Evolutionary conservation across 1,284 basidiomycete species (phyloP).

Genomic region (Cutaneotrichosporon curvatum): DNA sequence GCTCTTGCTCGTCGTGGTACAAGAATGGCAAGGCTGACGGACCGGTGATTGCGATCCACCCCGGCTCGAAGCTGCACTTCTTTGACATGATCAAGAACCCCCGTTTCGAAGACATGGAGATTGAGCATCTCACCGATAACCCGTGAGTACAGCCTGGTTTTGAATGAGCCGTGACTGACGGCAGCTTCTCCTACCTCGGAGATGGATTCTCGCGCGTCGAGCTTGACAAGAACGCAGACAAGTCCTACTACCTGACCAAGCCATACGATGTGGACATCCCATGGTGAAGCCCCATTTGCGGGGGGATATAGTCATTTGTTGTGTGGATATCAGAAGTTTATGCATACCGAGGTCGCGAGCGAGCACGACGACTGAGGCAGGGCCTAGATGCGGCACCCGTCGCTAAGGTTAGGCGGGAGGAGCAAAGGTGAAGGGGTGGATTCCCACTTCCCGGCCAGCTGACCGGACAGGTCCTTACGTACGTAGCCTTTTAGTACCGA

Average conservation of each 20-base stretch:
- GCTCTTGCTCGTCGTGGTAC: slow-evolving; percentile 26
- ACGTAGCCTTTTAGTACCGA: no score
- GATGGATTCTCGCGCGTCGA: slow-evolving; percentile 29
- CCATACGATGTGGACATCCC: slow-evolving; percentile 4
- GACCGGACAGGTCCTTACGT: no score
- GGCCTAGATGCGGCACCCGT: no score
- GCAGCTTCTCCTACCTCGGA: slow-evolving; percentile 24
- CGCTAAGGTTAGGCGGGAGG: no score
- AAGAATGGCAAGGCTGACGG: slow-evolving; percentile 18
- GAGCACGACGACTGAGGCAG: no score
- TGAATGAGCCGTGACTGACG: no score
- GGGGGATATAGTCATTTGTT: no score
- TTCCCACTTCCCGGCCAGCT: no score
- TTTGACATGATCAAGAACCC: slow-evolving; percentile 27
- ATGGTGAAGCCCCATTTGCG: not conserved
- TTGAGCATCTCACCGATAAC: slow-evolving; percentile 21
- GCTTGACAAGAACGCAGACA: slow-evolving; percentile 14
- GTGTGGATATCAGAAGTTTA: no score
- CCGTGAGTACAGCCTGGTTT: not conserved
- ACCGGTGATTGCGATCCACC: slow-evolving; percentile 19
- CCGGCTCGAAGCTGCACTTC: slow-evolving; percentile 20
- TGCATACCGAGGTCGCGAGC: no score
- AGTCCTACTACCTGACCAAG: slow-evolving; percentile 9
- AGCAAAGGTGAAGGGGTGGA: no score
- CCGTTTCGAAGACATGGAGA: slow-evolving; percentile 37